phyloP scores from a whole-genome alignment of 192 early-diverging fungal species.

The Entomortierella lignicola region DNA sequence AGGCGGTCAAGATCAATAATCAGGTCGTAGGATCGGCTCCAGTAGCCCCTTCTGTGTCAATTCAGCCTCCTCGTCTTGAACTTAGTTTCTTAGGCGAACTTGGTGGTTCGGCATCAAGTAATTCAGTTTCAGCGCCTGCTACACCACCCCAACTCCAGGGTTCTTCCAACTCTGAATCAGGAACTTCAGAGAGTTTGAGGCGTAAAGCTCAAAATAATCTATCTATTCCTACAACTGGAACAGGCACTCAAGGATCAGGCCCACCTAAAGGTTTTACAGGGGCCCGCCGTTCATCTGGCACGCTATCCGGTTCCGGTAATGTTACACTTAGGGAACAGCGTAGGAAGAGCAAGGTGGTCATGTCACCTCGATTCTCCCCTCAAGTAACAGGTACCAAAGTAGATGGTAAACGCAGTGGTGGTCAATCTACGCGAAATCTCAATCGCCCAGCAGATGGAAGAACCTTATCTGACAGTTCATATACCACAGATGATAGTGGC shows the following conservation, averaged over 20 bases:
- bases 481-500: conserved; percentile 50
- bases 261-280: conserved; percentile 22
- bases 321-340: conserved; percentile 44
- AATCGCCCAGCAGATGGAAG: conserved; percentile 18
- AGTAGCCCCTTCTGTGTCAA: conserved; percentile 25
- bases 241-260: neutral
- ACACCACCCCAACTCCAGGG: neutral
- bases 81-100: conserved; percentile 46
- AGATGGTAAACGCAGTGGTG: conserved; percentile 44
- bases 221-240: conserved; percentile 3
- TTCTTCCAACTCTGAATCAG: conserved; percentile 15
- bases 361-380: conserved; percentile 15
- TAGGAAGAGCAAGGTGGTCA: conserved; percentile 30
- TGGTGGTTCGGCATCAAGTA: neutral
- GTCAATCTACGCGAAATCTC: conserved; percentile 5
- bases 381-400: conserved; percentile 13
- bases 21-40: conserved; percentile 26
- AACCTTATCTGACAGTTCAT: conserved; percentile 48
- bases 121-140: conserved; percentile 21
- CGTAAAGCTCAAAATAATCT: conserved; percentile 28
- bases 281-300: conserved; percentile 29
- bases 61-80: conserved; percentile 48
- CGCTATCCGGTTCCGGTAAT: conserved; percentile 40
- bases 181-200: conserved; percentile 23
- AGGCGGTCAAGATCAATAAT: conserved; percentile 43